These are phyloP conservation scores for Verticillium nonalfalfae DNA, from an alignment of 2,329 filamentous ascomycete species.

Conservation along the genomic window DNA sequence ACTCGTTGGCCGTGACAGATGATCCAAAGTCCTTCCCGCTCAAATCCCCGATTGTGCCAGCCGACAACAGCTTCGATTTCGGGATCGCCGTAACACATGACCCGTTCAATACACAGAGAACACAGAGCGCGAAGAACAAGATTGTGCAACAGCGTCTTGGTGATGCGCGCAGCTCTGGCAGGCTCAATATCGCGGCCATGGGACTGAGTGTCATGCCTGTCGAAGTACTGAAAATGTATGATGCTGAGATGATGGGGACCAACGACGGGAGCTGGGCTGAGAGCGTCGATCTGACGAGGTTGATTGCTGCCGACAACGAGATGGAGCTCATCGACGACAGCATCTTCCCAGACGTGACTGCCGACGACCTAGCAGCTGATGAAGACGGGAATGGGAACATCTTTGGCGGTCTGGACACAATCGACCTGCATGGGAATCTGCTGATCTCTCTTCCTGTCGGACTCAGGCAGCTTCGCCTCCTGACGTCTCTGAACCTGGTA, in stretches of 20 bases:
- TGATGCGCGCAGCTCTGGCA: conserved; percentile 68
- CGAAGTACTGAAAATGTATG: conserved; percentile 88
- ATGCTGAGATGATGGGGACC: conserved; percentile 60
- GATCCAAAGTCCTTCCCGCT: background rate
- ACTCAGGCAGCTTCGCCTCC: conserved; percentile 61
- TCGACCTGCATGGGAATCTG: conserved; percentile 83
- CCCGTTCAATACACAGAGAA: conserved; percentile 63
- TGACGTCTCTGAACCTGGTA: conserved; percentile 80
- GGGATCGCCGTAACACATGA: conserved; percentile 37
- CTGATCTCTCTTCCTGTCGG: conserved; percentile 69
- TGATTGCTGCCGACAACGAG: conserved; percentile 88
- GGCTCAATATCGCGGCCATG: conserved; percentile 84
- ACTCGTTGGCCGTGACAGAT: background rate
- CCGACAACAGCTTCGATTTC: conserved; percentile 39
- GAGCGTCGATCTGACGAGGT: conserved; percentile 76
- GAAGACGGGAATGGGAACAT: conserved; percentile 65
- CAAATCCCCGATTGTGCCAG: conserved; percentile 33
- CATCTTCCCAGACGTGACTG: conserved; percentile 69
- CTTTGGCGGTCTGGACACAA: conserved; percentile 72
- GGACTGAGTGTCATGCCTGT: conserved; percentile 71
- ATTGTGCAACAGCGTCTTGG: conserved; percentile 68
- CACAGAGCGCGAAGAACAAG: conserved; percentile 53
- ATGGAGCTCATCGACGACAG: conserved; percentile 65
- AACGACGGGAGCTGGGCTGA: conserved; percentile 77
- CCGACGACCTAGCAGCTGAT: conserved; percentile 51